Base-by-base conservation (phyloP, 176 grass and related monocot genomes). In the Zoysia japonica region DNA sequence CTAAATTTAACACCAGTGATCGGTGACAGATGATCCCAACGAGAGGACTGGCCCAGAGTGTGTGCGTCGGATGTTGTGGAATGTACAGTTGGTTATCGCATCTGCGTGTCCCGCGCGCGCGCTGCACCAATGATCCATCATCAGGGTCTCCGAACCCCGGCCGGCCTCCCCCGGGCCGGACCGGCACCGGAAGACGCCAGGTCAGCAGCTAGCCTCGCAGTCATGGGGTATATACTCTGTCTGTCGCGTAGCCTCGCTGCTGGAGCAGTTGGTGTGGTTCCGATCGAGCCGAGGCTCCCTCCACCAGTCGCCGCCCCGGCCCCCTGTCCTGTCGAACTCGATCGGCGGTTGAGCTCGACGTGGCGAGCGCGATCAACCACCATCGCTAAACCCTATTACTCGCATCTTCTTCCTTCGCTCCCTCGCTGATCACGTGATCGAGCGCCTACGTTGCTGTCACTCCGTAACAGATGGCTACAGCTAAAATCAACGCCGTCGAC, bases 121-220 rank as follows among this genome's bases (percentile, higher is more conserved):
- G 28, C 28, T 28, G 28, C 28, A 28, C 28, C 51, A 14, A 2
- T 1, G 10, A 36, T 47, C 73, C 60, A 75, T 75, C 73, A 61
- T 46, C 11, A 11, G 55, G 46, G 44, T 6, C 12, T 44, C 67
- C 17, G 66, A 2, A 0, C 40, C 6, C 3, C 72, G 9, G 6
- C 0, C 19, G 45, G 36, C 70, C 72, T 76, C 28, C 81, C 72
- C 72, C 52, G 72, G 72, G 35, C 28, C 3, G 2, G 35, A 42
- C 64, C 81, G 72, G 35, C 81, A 72, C 72, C 64, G 5, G 82
- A 11, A 76, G 13, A 56, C 82, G 20, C 40, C 65, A 46, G 65
- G 37, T 65, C 62, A 40, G 49, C 49, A 10, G 70, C 28, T 28
- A 28, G 28, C 13, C 20, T 38, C 12, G 11, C 50, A 3, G 35